Base-by-base conservation (phyloP, 441 rosid species). In the Geranium incanum region DNA sequence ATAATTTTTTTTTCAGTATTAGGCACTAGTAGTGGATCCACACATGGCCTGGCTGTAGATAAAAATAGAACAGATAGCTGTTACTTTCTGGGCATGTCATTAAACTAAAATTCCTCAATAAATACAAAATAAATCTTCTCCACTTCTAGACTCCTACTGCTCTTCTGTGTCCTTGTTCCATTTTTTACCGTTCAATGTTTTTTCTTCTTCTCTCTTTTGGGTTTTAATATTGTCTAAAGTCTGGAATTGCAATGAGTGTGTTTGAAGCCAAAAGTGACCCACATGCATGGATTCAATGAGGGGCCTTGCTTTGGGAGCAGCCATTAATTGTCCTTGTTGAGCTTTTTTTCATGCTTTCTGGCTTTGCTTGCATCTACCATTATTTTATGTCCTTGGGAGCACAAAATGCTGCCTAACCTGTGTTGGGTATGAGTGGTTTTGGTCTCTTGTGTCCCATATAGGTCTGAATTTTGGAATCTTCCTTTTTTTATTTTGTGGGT, bases 221-320 rank as follows among this genome's bases (percentile, higher is more conserved):
- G 0, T 16, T 60, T 60, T 4, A 16, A 16, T 60, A 60, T 60
- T 60, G 33, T 16, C 21, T 60, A 60, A 5, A 60, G 16, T 8
- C 21, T 60, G n/a, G 21, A 2, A 60, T 23, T 74, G 81, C 80
- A 81, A 88, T 83, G 93, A 88, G 87, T 87, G 78, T 82, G 90
- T 81, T 81, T 70, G 63, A 84, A 85, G 93, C 81, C 62, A 76
- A 75, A 70, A 21, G 89, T 60, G 81, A 71, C 88, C 93, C 92
- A 85, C 91, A 72, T 77, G 80, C 36, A 66, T 77, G 76, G 76
- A 76, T 76, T 84, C 73, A 84, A 41, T 21, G 45, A n/a, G 74
- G 63, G 55, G 57, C 64, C 73, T 73, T 28, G 1, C 68, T 73
- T 78, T 75, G 75, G 38, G 77, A 36, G 74, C 70, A 71, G 76